Evolutionary conservation across 2,329 filamentous ascomycete genomes (phyloP).

Genomic region (Rhexocercosporidium sp.): DNA sequence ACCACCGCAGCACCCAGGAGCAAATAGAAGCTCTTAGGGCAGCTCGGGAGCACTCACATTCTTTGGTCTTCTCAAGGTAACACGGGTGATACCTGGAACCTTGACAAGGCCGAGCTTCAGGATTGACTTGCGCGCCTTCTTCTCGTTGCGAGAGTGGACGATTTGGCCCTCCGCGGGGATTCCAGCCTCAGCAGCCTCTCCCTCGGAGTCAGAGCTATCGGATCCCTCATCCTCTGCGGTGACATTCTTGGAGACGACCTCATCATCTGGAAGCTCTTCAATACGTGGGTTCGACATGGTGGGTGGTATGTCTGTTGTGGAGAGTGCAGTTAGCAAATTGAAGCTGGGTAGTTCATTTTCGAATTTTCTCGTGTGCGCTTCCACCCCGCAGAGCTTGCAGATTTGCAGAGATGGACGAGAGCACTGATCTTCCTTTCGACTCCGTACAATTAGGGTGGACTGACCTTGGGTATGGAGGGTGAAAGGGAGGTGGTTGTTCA

Average conservation of each 20-base stretch:
- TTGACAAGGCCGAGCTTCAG: constrained; percentile 97
- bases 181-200: constrained; percentile 69
- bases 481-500: constrained; percentile 19
- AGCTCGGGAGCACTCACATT: constrained; percentile 72
- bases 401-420: background rate
- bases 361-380: constrained; percentile 38
- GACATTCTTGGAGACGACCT: constrained; percentile 76
- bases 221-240: constrained; percentile 76
- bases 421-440: background rate
- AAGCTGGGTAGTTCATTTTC: constrained; percentile 26
- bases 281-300: constrained; percentile 97
- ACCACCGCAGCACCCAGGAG: background rate
- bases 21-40: background rate
- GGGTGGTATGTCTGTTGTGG: constrained; percentile 44
- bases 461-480: constrained; percentile 28
- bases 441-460: constrained; percentile 8
- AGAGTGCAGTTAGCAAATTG: constrained; percentile 34
- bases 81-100: constrained; percentile 95
- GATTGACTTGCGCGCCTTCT: constrained; percentile 99
- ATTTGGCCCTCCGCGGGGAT: constrained; percentile 83
- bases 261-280: constrained; percentile 95
- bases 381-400: constrained; percentile 3
- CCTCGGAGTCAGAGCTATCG: constrained; percentile 74
- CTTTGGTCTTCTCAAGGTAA: constrained; percentile 97
- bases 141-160: constrained; percentile 99